Percentiles rank a stretch among this genome's conserved stretches.
Conservation (phyloP, 2,329 filamentous ascomycete genomes). For the Pezicula rhizophila region DNA sequence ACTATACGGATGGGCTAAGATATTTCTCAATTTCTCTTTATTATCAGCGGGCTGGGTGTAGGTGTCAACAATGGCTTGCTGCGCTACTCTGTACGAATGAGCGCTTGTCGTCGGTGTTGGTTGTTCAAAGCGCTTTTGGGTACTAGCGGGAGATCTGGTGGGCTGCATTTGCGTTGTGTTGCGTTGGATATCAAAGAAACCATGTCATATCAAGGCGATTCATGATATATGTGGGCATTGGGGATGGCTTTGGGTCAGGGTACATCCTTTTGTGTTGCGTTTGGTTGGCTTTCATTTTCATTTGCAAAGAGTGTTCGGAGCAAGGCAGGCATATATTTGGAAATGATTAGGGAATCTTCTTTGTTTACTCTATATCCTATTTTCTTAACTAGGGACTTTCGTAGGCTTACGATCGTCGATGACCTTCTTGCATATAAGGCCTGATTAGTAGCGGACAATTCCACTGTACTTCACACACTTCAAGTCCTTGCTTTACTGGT, state of each 20-base stretch:
- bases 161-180: conserved; percentile 7
- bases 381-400: background rate
- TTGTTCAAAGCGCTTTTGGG: conserved; percentile 13
- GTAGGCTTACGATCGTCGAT: background rate
- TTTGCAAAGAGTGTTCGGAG: background rate
- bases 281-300: background rate
- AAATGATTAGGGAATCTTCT: background rate
- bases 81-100: conserved; percentile 20
- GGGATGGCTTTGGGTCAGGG: background rate
- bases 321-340: background rate
- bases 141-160: conserved; percentile 20
- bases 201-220: conserved; percentile 3
- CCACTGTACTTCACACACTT: background rate
- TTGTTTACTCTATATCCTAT: background rate
- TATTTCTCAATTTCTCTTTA: conserved; percentile 18
- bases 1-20: conserved; percentile 20
- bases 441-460: background rate
- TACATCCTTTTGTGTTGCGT: conserved; percentile 1
- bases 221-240: conserved; percentile 4
- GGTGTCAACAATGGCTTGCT: conserved; percentile 16
- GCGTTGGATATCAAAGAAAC: conserved; percentile 12
- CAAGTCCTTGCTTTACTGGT: background rate
- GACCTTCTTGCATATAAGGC: background rate
- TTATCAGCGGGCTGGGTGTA: conserved; percentile 20
- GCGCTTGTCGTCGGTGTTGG: conserved; percentile 19